A percentile compares a stretch with the other conserved stretches of the same genome.
Conservation (phyloP, 441 rosid species). For the Viola pubescens region DNA sequence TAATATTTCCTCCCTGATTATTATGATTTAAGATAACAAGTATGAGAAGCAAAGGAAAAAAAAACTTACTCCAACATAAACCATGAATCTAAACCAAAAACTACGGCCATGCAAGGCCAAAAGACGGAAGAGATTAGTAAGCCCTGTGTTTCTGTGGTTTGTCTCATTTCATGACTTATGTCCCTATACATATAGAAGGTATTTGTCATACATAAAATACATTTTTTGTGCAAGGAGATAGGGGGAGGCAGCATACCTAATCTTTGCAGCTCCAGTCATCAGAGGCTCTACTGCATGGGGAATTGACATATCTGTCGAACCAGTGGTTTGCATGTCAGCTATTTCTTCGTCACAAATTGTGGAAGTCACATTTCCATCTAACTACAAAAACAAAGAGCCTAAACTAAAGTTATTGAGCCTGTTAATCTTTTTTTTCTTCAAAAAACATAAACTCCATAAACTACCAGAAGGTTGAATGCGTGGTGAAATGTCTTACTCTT, state of each 20-base stretch:
- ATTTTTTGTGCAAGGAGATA: too few relatives aligned
- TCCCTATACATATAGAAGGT: too few relatives aligned
- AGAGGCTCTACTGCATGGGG: slow-evolving; percentile 21
- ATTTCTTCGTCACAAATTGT: slow-evolving; percentile 26
- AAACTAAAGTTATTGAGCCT: background rate
- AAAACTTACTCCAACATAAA: background rate
- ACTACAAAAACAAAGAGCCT: slow-evolving; percentile 20
- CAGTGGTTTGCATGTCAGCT: slow-evolving; percentile 20
- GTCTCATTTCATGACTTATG: too few relatives aligned
- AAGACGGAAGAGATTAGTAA: too few relatives aligned
- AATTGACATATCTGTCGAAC: slow-evolving; percentile 20
- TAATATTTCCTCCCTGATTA: slow-evolving; percentile 40
- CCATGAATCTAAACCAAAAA: too few relatives aligned
- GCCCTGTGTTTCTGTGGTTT: too few relatives aligned
- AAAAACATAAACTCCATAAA: too few relatives aligned
- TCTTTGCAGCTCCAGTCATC: slow-evolving; percentile 20
- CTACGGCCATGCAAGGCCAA: too few relatives aligned
- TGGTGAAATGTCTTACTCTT: too few relatives aligned
- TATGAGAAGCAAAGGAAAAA: background rate
- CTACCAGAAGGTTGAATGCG: too few relatives aligned
- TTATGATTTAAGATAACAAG: slow-evolving; percentile 17
- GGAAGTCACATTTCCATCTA: slow-evolving; percentile 16
- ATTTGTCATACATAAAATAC: too few relatives aligned
- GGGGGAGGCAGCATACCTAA: slow-evolving; percentile 25
- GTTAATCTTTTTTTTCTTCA: too few relatives aligned